A percentile compares a stretch with the other conserved stretches of the same genome.
Evolutionary conservation across 257 asterid genomes (phyloP).

Genomic region (Paulownia fortunei): DNA sequence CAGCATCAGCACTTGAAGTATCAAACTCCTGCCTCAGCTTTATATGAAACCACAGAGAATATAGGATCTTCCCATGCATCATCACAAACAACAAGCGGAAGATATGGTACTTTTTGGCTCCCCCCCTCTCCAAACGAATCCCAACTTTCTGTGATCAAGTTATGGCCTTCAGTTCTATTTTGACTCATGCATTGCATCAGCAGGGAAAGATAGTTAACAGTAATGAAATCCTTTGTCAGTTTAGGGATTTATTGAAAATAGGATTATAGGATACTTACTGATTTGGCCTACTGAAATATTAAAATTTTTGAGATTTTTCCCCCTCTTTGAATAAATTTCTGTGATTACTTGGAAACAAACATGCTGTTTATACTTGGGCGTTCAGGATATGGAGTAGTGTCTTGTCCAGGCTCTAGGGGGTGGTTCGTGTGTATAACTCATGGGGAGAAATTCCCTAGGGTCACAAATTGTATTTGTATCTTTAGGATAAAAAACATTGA

Average conservation of each 20-base stretch:
- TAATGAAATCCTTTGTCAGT: background rate
- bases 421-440: background rate
- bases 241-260: background rate
- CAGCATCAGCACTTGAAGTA: slow-evolving; percentile 55
- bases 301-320: background rate
- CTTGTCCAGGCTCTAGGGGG: background rate
- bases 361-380: background rate
- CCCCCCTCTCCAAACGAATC: slow-evolving; percentile 48
- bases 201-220: background rate
- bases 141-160: slow-evolving; percentile 31
- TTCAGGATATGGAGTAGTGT: background rate
- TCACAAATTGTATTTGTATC: background rate
- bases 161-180: slow-evolving; percentile 16
- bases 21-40: slow-evolving; percentile 82
- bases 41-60: slow-evolving; percentile 61
- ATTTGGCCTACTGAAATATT: background rate
- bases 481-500: background rate
- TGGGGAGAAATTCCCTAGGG: background rate
- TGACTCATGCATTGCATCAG: slow-evolving; percentile 6
- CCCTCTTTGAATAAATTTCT: background rate
- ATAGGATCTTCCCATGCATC: slow-evolving; percentile 47
- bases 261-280: background rate
- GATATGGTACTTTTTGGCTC: slow-evolving; percentile 53
- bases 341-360: background rate
- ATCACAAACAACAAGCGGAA: slow-evolving; percentile 47